Conservation (phyloP, 805 yeast species). For the Kodamaea hsintzibuensis region DNA sequence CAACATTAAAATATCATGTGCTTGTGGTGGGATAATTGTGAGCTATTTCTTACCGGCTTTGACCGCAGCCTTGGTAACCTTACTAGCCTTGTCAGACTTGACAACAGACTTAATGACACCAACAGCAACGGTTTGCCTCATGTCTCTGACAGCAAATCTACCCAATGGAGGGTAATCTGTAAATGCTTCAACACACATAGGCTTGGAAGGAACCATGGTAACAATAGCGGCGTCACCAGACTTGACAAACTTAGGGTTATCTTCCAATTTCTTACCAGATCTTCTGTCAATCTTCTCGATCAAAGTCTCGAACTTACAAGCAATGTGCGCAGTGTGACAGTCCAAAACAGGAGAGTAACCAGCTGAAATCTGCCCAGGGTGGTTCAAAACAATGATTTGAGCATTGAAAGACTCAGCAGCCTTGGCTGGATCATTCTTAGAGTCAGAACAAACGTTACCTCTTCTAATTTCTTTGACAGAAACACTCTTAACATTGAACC, state of each 20-base stretch:
- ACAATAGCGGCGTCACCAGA: slow-evolving; percentile 43
- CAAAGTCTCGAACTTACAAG: slow-evolving; percentile 81
- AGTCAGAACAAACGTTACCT: slow-evolving; percentile 92
- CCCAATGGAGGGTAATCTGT: slow-evolving; percentile 48
- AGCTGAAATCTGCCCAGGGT: slow-evolving; percentile 88
- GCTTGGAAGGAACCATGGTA: slow-evolving; percentile 45
- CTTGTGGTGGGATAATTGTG: too few relatives aligned
- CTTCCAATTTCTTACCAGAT: slow-evolving; percentile 39
- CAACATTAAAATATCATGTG: too few relatives aligned
- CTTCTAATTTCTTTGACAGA: slow-evolving; percentile 87
- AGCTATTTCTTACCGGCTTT: slow-evolving; percentile 66
- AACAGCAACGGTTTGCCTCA: slow-evolving; percentile 99
- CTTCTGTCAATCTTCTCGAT: slow-evolving; percentile 87
- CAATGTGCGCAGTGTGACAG: slow-evolving; percentile 86
- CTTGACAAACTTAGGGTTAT: slow-evolving; percentile 36
- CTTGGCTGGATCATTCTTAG: slow-evolving; percentile 85
- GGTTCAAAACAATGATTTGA: slow-evolving; percentile 85
- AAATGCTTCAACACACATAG: slow-evolving; percentile 47
- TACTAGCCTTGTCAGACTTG: slow-evolving; percentile 82
- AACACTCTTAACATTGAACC: slow-evolving; percentile 89
- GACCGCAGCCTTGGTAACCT: slow-evolving; percentile 94
- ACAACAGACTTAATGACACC: slow-evolving; percentile 97
- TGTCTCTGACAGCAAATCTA: slow-evolving; percentile 84
- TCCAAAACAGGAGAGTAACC: slow-evolving; percentile 92
- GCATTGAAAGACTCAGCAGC: slow-evolving; percentile 77